Percentiles rank a stretch among this genome's conserved stretches.
Evolutionary conservation across 345 rosid species (phyloP).

Genomic region (Eucalyptus tenuipes): DNA sequence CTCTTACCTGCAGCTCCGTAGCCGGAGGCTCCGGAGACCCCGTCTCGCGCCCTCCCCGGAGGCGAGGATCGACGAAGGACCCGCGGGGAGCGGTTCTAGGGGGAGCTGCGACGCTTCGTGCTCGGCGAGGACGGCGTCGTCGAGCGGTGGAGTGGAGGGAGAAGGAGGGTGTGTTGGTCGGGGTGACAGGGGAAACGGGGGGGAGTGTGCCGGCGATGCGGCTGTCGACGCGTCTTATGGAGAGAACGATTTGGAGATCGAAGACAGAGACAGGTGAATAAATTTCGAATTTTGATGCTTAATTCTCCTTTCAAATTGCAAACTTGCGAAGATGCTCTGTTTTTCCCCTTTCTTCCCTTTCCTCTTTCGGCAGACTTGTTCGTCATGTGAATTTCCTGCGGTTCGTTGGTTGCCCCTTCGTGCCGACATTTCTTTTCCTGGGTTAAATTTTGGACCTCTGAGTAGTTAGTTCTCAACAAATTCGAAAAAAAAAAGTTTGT

Average conservation of each 20-base stretch:
- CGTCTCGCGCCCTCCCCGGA: background rate
- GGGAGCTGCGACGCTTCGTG: background rate
- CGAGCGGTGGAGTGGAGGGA: background rate
- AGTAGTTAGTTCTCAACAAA: background rate
- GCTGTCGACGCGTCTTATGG: slow-evolving; percentile 30
- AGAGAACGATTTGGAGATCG: slow-evolving; percentile 35
- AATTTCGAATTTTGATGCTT: background rate
- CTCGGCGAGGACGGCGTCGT: background rate
- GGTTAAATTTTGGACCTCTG: background rate
- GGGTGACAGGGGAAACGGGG: background rate
- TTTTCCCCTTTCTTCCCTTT: background rate
- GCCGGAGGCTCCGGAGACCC: slow-evolving; percentile 72
- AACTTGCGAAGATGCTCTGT: background rate
- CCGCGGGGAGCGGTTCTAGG: background rate
- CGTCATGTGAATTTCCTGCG: background rate
- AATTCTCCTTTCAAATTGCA: background rate
- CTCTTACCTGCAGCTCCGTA: slow-evolving; percentile 82
- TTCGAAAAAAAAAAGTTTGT: background rate
- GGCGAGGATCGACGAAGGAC: background rate
- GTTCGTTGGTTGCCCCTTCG: background rate
- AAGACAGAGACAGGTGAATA: slow-evolving; percentile 29
- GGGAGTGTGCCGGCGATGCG: background rate
- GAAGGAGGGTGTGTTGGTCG: background rate
- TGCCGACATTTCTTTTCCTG: background rate
- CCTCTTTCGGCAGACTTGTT: background rate